A percentile compares a stretch with the other conserved stretches of the same genome.
Evolutionary conservation across 768 basidiomycete genomes (phyloP).

Genomic region (Pulveroboletus frians): DNA sequence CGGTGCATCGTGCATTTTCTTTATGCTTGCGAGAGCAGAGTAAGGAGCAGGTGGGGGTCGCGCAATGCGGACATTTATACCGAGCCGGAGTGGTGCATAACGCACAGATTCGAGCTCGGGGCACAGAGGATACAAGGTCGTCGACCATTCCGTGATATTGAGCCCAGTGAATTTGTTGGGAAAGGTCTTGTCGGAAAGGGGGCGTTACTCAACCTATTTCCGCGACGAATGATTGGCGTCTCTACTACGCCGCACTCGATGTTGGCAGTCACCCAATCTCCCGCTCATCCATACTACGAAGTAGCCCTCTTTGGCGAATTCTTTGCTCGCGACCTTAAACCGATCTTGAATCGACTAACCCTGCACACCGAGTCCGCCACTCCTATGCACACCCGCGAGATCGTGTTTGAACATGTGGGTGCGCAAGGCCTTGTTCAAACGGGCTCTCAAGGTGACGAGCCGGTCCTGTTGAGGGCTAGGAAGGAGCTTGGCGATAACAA

Average conservation of each 20-base stretch:
- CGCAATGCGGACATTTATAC: conserved; percentile 80
- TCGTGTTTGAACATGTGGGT: conserved; percentile 78
- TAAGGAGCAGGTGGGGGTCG: conserved; percentile 66
- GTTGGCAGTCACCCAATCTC: conserved; percentile 22
- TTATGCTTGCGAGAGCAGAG: conserved; percentile 71
- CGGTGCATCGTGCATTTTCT: conserved; percentile 52
- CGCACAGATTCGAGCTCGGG: conserved; percentile 36
- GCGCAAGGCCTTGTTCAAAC: conserved; percentile 56
- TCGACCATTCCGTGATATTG: conserved; percentile 7
- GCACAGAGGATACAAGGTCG: conserved; percentile 6
- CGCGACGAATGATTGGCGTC: not conserved
- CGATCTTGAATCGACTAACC: conserved; percentile 77
- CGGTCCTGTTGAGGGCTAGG: conserved; percentile 64
- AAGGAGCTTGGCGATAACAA: conserved; percentile 62
- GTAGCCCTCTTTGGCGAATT: conserved; percentile 82
- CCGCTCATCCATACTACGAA: conserved; percentile 69
- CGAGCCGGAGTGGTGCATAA: conserved; percentile 49
- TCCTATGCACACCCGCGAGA: conserved; percentile 68
- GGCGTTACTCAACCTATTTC: not conserved
- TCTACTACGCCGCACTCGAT: conserved; percentile 3
- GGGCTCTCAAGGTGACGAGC: conserved; percentile 46
- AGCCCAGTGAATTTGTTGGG: not conserved
- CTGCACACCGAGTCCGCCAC: conserved; percentile 75
- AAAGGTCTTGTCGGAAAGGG: too few relatives aligned
- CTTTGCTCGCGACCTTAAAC: conserved; percentile 67